Percentiles rank a stretch among this genome's conserved stretches.
Conservation (phyloP, 2,329 filamentous ascomycete genomes). For the Camillea tinctor region DNA sequence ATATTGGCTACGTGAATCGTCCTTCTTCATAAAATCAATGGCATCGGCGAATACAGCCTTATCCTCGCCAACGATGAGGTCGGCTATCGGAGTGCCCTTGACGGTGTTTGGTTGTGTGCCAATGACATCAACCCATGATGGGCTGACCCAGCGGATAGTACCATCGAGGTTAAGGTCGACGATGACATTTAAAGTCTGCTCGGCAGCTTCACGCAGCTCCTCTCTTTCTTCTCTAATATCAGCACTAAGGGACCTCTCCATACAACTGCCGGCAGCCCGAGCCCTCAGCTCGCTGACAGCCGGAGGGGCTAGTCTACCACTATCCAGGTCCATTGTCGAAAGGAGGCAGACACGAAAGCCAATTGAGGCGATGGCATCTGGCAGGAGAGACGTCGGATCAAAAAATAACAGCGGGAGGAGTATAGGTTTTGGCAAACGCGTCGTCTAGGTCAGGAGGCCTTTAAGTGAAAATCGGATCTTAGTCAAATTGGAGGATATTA, state of each 20-base stretch:
- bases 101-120: slow-evolving; percentile 74
- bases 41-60: slow-evolving; percentile 78
- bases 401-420: slow-evolving; percentile 9
- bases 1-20: slow-evolving; percentile 90
- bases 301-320: slow-evolving; percentile 49
- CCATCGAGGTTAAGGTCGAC: slow-evolving; percentile 90
- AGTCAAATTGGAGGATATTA: slow-evolving; percentile 20
- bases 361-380: slow-evolving; percentile 37
- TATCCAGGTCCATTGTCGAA: slow-evolving; percentile 46
- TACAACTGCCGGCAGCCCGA: slow-evolving; percentile 45
- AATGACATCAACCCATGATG: slow-evolving; percentile 91
- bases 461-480: slow-evolving; percentile 21
- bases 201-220: slow-evolving; percentile 90
- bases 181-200: slow-evolving; percentile 95
- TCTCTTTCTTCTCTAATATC: slow-evolving; percentile 92
- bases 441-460: slow-evolving; percentile 17
- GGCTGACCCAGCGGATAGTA: slow-evolving; percentile 91
- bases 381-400: slow-evolving; percentile 14
- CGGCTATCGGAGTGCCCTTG: slow-evolving; percentile 73
- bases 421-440: slow-evolving; percentile 29
- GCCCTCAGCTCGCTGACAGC: slow-evolving; percentile 52
- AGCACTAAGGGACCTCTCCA: slow-evolving; percentile 73
- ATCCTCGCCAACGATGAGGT: slow-evolving; percentile 76
- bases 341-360: slow-evolving; percentile 27
- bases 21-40: slow-evolving; percentile 84